Conservation (phyloP, 129 eudicot genomes). For the Escallonia herrerae region DNA sequence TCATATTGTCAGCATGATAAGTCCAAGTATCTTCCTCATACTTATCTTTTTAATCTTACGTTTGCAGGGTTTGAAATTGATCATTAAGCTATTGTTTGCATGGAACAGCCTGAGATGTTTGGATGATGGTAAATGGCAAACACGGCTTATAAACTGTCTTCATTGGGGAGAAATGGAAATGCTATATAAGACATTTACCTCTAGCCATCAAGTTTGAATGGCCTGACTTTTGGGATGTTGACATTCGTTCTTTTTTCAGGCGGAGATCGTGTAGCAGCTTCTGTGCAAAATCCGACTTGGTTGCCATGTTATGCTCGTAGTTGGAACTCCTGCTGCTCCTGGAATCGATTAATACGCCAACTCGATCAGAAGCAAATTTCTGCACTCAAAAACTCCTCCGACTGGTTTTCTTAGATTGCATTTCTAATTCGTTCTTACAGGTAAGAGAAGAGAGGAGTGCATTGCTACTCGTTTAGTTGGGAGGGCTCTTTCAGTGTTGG, state of each 20-base stretch:
- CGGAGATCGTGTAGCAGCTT: conserved; percentile 85
- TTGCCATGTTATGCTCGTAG: conserved; percentile 32
- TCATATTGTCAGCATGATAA: conserved; percentile 5
- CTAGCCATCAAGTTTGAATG: conserved; percentile 26
- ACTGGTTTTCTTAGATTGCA: not conserved
- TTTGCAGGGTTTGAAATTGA: too few relatives aligned
- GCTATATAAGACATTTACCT: conserved; percentile 27
- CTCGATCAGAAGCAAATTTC: not conserved
- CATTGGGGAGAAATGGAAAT: too few relatives aligned
- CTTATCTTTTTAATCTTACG: too few relatives aligned
- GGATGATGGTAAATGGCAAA: too few relatives aligned
- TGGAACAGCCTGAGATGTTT: too few relatives aligned
- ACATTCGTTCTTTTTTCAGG: conserved; percentile 66
- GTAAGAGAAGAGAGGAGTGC: conserved; percentile 16
- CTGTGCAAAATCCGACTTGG: conserved; percentile 79
- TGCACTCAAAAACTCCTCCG: not conserved
- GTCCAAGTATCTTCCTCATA: too few relatives aligned
- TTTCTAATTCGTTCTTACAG: conserved; percentile 15
- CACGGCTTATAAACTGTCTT: too few relatives aligned
- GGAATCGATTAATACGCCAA: not conserved
- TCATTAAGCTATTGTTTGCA: too few relatives aligned
- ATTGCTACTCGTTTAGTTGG: conserved; percentile 18
- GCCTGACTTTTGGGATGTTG: conserved; percentile 45
- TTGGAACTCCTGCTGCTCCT: not conserved
- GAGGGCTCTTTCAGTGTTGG: conserved; percentile 42